phyloP scores from a whole-genome alignment of 2,329 filamentous ascomycete species.

The Fusarium xylarioides region DNA sequence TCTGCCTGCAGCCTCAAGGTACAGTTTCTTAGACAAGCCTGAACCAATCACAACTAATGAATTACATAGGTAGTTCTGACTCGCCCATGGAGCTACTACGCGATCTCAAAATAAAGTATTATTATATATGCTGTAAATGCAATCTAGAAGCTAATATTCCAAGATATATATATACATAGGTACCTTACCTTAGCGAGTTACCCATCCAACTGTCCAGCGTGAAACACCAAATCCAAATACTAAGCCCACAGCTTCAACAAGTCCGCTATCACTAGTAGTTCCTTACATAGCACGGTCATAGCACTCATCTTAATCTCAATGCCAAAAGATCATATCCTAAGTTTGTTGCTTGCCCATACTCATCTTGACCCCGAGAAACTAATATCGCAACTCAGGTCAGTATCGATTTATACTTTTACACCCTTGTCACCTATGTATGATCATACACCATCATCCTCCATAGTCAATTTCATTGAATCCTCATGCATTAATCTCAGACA shows the following conservation, averaged over 20 bases:
- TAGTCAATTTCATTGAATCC: neutral
- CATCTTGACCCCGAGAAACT: neutral
- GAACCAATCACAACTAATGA: neutral
- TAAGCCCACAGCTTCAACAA: neutral
- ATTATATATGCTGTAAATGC: neutral
- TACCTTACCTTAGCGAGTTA: neutral
- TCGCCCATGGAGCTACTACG: neutral
- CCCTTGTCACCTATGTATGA: neutral
- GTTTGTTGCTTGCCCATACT: neutral
- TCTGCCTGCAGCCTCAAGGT: neutral
- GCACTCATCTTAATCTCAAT: neutral
- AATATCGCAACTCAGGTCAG: neutral
- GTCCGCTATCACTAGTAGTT: neutral
- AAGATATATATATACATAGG: neutral
- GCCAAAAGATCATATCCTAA: neutral
- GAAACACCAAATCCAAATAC: neutral
- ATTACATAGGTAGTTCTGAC: constrained; percentile 3
- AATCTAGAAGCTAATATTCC: neutral
- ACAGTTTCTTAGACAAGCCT: neutral
- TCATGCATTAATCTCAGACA: constrained; percentile 1
- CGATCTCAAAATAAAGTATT: neutral
- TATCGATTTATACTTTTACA: neutral
- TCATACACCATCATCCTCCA: neutral
- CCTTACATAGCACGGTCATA: neutral
- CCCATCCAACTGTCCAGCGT: neutral